These are phyloP conservation scores for Avena atlantica DNA, from an alignment of 176 grass and related monocot genomes.

Conservation along the genomic window DNA sequence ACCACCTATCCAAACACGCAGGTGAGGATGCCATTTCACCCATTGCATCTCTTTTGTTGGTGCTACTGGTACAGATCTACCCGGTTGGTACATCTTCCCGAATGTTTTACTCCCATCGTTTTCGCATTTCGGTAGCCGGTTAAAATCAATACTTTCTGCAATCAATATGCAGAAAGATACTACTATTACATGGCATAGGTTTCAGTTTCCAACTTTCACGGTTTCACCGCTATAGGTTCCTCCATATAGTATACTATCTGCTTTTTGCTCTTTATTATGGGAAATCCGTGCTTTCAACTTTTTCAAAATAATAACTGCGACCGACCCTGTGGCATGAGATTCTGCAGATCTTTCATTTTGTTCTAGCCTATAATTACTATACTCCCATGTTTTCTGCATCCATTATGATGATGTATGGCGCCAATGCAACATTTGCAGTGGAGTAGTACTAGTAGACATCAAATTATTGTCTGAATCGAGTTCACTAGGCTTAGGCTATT, in stretches of 20 bases:
- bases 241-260: constrained; percentile 11
- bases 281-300: not conserved
- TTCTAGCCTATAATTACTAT: constrained; percentile 6
- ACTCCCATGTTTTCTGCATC: constrained; percentile 18
- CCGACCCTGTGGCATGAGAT: not conserved
- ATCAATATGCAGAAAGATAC: not conserved
- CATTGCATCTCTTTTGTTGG: constrained; percentile 2
- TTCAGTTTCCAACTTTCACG: not conserved
- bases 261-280: constrained; percentile 19
- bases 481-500: not conserved
- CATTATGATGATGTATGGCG: not conserved
- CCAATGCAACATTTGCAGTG: not conserved
- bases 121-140: not conserved
- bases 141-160: not conserved
- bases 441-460: not conserved
- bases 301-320: constrained; percentile 30
- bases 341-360: constrained; percentile 36
- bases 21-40: constrained; percentile 46
- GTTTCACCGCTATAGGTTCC: constrained; percentile 20
- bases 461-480: not conserved
- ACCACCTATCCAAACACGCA: constrained; percentile 92
- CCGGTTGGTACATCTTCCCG: constrained; percentile 30
- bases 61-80: not conserved
- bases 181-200: not conserved
- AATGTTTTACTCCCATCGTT: not conserved